Percentiles rank a stretch among this genome's conserved stretches.
Evolutionary conservation across 139 green algal species (phyloP).

Genomic region (Eudorina sp.): DNA sequence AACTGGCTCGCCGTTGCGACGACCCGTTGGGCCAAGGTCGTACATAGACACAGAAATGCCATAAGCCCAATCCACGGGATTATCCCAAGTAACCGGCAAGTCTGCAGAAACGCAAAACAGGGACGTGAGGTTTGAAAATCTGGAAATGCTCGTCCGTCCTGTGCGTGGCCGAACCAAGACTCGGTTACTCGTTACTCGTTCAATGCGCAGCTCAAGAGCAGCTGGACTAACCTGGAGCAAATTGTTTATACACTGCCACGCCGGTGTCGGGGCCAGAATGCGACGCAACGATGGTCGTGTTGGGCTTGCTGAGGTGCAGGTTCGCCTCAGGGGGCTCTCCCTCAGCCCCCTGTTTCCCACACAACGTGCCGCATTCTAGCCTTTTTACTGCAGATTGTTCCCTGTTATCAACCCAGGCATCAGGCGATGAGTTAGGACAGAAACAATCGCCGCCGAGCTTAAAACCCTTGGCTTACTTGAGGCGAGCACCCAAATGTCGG

Average conservation of each 20-base stretch:
- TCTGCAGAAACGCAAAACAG: no score
- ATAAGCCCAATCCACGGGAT: constrained; percentile 42
- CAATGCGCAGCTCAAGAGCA: no score
- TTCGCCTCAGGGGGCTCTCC: constrained; percentile 19
- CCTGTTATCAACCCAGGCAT: not conserved
- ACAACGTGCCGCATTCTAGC: constrained; percentile 12
- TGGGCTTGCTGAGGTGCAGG: constrained; percentile 23
- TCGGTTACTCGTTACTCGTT: no score
- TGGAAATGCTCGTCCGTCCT: no score
- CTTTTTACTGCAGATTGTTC: constrained; percentile 21
- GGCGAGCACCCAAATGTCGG: constrained; percentile 7
- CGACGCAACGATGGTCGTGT: constrained; percentile 14
- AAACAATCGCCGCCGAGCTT: not conserved
- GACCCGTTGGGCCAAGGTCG: constrained; percentile 51
- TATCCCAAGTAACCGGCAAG: constrained; percentile 32
- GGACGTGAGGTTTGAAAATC: no score
- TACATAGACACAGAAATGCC: constrained; percentile 64
- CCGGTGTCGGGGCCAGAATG: constrained; percentile 35
- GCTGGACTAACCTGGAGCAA: constrained; percentile 18
- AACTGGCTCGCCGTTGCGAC: constrained; percentile 61
- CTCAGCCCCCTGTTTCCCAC: constrained; percentile 41
- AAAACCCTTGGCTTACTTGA: constrained; percentile 26
- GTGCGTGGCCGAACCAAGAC: no score
- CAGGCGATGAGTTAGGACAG: no score
- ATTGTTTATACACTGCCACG: constrained; percentile 36